Percentiles rank a stretch among this genome's conserved stretches.
Conservation (phyloP, 2,329 filamentous ascomycete genomes). For the Lachnellula arida region DNA sequence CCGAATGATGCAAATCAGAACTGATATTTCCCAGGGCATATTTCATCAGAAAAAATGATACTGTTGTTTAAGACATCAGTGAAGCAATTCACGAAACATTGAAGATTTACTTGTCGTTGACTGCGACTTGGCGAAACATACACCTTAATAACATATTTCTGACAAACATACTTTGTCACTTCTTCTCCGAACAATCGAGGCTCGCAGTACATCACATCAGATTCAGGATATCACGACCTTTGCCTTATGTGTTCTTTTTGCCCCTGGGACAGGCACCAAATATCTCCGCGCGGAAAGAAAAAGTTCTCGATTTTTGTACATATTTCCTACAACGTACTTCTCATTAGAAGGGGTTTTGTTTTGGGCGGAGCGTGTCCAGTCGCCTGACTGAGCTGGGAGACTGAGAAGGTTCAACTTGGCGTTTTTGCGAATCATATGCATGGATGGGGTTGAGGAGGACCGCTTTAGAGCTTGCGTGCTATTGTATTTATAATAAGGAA, state of each 20-base stretch:
- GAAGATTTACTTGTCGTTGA: neutral
- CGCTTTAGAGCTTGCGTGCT: no score
- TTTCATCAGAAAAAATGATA: constrained; percentile 52
- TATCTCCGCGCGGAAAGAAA: neutral
- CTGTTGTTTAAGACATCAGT: constrained; percentile 18
- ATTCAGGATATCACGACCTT: constrained; percentile 8
- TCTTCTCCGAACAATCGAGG: neutral
- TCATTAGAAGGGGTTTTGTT: neutral
- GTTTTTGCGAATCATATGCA: no score
- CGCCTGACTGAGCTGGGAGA: no score
- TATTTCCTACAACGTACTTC: neutral
- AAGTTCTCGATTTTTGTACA: neutral
- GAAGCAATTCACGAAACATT: neutral
- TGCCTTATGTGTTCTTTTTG: neutral
- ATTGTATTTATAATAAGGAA: no score
- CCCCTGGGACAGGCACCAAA: neutral
- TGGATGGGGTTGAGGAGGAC: no score
- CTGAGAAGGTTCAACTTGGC: no score
- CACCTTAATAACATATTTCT: neutral
- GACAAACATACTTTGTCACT: neutral
- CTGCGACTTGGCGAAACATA: neutral
- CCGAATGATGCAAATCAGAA: neutral
- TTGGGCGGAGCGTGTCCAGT: neutral
- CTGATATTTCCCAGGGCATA: constrained; percentile 45
- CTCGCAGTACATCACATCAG: neutral